Base-by-base conservation (phyloP, 768 basidiomycete species). In the Amyloporia xantha region DNA sequence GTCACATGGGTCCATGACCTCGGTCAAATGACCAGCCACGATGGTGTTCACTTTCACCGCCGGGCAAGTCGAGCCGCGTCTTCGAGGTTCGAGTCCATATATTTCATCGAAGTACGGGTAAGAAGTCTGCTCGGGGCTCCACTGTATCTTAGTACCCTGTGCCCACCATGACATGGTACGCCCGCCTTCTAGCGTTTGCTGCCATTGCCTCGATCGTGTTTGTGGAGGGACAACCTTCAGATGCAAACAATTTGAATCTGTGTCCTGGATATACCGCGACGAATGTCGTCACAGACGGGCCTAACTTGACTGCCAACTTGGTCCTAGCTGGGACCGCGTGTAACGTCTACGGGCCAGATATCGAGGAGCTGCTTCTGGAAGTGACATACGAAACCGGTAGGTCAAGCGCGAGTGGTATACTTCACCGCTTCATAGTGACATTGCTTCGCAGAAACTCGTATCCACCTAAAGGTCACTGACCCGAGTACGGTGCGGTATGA, bases 391-490 rank as follows among this genome's bases (percentile, higher is more conserved):
- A 85, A 59, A 80, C 80, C 2, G 62, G 81, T 78, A 35, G 47
- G 71, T 27, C n/a, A n/a, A n/a, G n/a, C n/a, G n/a, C n/a, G n/a
- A 23, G 17, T 12, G 40, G 3, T 27, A n/a, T 17, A 15, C 25
- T 10, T 3, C 23, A 41, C 33, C 21, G n/a, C n/a, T n/a, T n/a
- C n/a, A n/a, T n/a, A n/a, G n/a, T n/a, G n/a, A n/a, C 26, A 7
- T 15, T 33, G 9, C 24, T 24, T 11, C 19, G 44, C 52, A 82
- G 79, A 60, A 4, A 71, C 72, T 24, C 78, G 83, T 20, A 77
- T 85, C 19, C 82, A 84, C 51, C 61, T 84, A 51, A 83, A 83
- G 60, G 78, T 84, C 44, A 73, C 71, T 0, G 82, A 85, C 53
- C 59, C 77, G 0, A 56, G 70, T 0, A 59, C 62, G 5, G 40